These are phyloP conservation scores for Mortierella sp. DNA, from an alignment of 371 early-diverging fungal species.

Conservation along the genomic window DNA sequence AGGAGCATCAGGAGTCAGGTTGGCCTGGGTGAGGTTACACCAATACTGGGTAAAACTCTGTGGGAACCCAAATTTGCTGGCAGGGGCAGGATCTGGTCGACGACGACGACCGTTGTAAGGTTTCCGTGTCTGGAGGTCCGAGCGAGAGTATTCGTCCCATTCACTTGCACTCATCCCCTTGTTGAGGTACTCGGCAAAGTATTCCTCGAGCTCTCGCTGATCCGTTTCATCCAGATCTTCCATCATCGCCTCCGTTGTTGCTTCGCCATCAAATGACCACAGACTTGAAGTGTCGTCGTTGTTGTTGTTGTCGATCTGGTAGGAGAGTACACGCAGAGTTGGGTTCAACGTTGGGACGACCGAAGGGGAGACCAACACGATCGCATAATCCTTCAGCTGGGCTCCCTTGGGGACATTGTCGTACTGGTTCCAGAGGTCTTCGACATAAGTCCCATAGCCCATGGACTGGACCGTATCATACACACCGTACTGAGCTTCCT, in stretches of 20 bases:
- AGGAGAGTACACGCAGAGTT: constrained; percentile 68
- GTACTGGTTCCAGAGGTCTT: constrained; percentile 56
- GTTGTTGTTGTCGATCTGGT: constrained; percentile 29
- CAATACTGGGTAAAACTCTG: constrained; percentile 71
- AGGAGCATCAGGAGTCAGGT: constrained; percentile 3
- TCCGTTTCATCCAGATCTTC: too few relatives aligned
- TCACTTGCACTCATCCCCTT: constrained; percentile 1
- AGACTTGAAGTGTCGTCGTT: not conserved
- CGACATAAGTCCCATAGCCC: constrained; percentile 37
- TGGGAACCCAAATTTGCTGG: constrained; percentile 60
- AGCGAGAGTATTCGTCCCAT: constrained; percentile 14
- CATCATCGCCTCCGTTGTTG: not conserved
- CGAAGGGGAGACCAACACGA: constrained; percentile 76
- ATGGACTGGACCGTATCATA: constrained; percentile 19
- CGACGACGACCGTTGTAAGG: constrained; percentile 21
- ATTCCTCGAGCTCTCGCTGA: not conserved
- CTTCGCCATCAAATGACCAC: not conserved
- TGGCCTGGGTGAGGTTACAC: constrained; percentile 62
- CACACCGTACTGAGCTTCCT: constrained; percentile 8
- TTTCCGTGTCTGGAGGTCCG: constrained; percentile 27
- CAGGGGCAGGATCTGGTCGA: constrained; percentile 33
- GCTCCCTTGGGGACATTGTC: constrained; percentile 36
- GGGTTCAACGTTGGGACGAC: constrained; percentile 83
- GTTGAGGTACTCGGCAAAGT: not conserved
- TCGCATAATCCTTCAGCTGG: constrained; percentile 57